Base-by-base conservation (phyloP, 2,329 filamentous ascomycete species). In the Colletotrichum costaricense region DNA sequence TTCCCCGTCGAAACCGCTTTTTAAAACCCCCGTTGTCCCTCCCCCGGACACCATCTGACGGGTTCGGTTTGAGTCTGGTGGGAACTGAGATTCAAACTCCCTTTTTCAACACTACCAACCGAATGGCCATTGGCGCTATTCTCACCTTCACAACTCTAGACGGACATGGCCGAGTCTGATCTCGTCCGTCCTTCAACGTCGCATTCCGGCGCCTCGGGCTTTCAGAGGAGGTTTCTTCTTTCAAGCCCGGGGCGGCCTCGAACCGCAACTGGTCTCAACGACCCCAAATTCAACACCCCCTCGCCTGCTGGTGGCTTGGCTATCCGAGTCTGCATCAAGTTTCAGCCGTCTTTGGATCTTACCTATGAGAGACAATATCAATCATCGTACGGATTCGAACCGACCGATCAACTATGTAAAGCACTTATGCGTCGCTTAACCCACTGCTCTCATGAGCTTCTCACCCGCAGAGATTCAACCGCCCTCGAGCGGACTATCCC, bases 391-490 rank as follows among this genome's bases (percentile, higher is more conserved):
- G 78, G 77, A 42, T 83, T 89, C 59, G 78, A 81, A 19, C 82
- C 84, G 60, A 85, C 84, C 54, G 84, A 87, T 69, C 81, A 84
- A n/a, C 78, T 89, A 58, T 88, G 86, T 76, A 82, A 85, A 49
- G 86, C 84, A 2, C 78, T 90, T n/a, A 77, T 89, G 14, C 83
- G 84, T 33, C 86, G 87, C 52, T 82, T 90, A 57, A 84, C 87
- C 75, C 86, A 89, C 77, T 88, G 86, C 81, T 86, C 84, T 71
- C 79, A 85, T 54, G 88, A 90, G 78, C 82, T 90, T 69, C 86
- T 90, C 76, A 89, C 87, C 28, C 85, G 88, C 70, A 85, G 84
- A 74, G 88, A 90, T 77, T 84, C 85, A 19, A 78, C 77, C 35
- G 88, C 88, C 16, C 81, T 88, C 22, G 83, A 85, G 57, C 80